Evolutionary conservation across 495 filamentous ascomycete species (phyloP).

Genomic region (Annulohypoxylon moriforme): DNA sequence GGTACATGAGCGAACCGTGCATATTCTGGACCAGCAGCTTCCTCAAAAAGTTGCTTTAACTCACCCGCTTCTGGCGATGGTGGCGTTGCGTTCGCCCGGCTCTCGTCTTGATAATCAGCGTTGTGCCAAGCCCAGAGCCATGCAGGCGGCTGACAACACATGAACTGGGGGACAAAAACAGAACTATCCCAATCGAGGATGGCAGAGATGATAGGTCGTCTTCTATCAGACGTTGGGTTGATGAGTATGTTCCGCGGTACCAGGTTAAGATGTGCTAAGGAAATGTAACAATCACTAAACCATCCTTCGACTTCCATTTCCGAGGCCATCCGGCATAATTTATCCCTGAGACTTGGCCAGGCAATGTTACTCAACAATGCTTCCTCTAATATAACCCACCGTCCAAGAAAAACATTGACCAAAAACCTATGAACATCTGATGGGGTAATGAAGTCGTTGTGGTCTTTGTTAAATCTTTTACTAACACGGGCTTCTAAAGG

Average conservation of each 20-base stretch:
- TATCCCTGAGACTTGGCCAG: background rate
- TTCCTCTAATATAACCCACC: background rate
- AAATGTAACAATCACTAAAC: conserved; percentile 1
- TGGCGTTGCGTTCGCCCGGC: background rate
- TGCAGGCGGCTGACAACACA: conserved; percentile 10
- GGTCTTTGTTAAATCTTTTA: background rate
- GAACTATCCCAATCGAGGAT: conserved; percentile 16
- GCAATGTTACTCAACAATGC: background rate
- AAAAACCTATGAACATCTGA: background rate
- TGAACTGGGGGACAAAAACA: conserved; percentile 9
- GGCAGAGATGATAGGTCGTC: conserved; percentile 8
- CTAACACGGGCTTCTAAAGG: background rate
- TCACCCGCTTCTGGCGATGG: background rate
- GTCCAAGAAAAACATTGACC: background rate
- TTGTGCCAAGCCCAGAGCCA: conserved; percentile 18
- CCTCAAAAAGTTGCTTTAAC: conserved; percentile 58
- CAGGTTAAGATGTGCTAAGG: conserved; percentile 18
- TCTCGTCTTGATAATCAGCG: background rate
- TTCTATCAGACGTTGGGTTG: background rate
- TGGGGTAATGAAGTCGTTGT: background rate
- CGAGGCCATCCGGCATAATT: background rate
- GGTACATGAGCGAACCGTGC: conserved; percentile 37
- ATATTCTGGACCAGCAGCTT: conserved; percentile 41
- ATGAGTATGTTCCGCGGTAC: conserved; percentile 18
- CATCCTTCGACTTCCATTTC: background rate